Evolutionary conservation across 768 basidiomycete species (phyloP), one percentile per base, ranked within the genome.

Genomic region (Lactifluus pinguis): DNA sequence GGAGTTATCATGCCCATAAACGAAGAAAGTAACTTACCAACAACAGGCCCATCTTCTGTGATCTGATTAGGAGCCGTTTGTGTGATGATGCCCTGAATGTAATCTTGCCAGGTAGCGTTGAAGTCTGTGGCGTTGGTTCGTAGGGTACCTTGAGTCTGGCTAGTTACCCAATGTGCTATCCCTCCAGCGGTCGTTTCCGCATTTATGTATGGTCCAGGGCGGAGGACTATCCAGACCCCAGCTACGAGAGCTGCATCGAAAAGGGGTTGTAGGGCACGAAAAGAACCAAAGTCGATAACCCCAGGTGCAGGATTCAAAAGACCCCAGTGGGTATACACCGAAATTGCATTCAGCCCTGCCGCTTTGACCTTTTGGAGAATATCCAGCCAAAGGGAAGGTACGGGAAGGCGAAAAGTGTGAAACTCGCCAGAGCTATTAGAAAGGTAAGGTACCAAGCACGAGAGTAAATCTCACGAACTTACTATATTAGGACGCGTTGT

Each of bases 131-230:
- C 85, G 58, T 87, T 87, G 21, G 88, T 90, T n/a, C 91, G 81
- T 15, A 91, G 74, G 47, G 75, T 73, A 8, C 85, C 86, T 3
- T 82, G 78, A 15, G 87, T 81, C 66, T 83, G 77, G 13, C 81
- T 78, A 1, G 89, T 90, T 11, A 81, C 76, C 89, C 89, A 91
- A 57, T 79, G 79, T 1, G 82, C 75, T 59, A 84, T 76, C 10
- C 89, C 89, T 29, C 89, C 89, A 0, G 87, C 90, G 13, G 85
- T 84, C 0, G 87, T 89, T 69, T 91, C 89, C 4, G 87, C 87
- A 65, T 90, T 90, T 73, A 90, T 89, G 66, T 89, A 71, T 72
- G 60, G 70, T 78, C 90, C 90, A 59, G 91, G 91, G 41, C 91
- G 82, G 53, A 92, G 76, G 47, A 91, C 81, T 53, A 93, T 77